Conservation (phyloP, 192 early-diverging fungal genomes). For the Haplosporangium gracile region DNA sequence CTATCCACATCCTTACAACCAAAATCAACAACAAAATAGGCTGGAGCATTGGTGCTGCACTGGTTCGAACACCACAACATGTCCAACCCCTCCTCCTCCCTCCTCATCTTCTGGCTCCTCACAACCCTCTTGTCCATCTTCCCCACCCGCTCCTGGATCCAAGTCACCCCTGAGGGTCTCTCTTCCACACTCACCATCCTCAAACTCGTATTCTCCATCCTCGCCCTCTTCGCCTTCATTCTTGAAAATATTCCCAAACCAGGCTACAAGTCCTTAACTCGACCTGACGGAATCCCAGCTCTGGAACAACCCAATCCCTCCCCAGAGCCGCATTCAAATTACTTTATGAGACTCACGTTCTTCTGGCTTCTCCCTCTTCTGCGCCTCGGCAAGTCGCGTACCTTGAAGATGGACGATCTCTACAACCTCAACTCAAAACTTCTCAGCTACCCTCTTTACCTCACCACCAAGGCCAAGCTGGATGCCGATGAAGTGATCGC, state of each 20-base stretch:
- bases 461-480: constrained; percentile 31
- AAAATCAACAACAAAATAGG: background rate
- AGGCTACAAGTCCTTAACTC: constrained; percentile 40
- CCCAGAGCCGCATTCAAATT: constrained; percentile 37
- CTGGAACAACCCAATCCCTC: constrained; percentile 27
- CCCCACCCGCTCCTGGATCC: constrained; percentile 53
- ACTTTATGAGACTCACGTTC: constrained; percentile 46
- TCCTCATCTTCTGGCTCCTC: constrained; percentile 69
- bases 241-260: constrained; percentile 56
- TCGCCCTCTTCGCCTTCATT: constrained; percentile 53
- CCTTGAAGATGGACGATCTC: constrained; percentile 46
- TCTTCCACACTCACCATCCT: constrained; percentile 33
- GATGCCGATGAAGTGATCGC: constrained; percentile 32
- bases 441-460: constrained; percentile 35
- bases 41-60: constrained; percentile 1
- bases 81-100: constrained; percentile 50
- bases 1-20: background rate
- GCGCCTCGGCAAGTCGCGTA: constrained; percentile 28
- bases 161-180: constrained; percentile 14
- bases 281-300: background rate
- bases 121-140: constrained; percentile 38
- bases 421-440: constrained; percentile 34
- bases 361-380: constrained; percentile 55
- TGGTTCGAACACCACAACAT: constrained; percentile 38
- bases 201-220: constrained; percentile 24